phyloP scores from a whole-genome alignment of 495 filamentous ascomycete genomes.

The Geopyxis carbonaria region DNA sequence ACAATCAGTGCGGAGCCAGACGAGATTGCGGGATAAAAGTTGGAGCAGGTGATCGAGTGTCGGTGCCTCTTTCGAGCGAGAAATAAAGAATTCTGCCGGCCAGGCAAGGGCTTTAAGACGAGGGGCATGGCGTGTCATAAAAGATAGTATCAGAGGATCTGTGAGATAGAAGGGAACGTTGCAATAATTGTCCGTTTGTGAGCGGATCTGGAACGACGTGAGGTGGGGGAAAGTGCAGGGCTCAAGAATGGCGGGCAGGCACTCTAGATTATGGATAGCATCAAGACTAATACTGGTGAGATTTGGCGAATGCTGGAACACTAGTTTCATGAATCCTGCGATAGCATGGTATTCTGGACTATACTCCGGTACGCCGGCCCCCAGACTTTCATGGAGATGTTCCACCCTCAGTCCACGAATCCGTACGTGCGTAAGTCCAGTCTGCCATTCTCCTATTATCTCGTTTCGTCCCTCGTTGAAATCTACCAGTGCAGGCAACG shows the following conservation, averaged over 20 bases:
- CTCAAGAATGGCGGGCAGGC: neutral
- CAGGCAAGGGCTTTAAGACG: neutral
- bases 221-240: neutral
- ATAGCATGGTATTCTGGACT: neutral
- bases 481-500: neutral
- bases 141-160: neutral
- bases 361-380: neutral
- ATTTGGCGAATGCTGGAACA: neutral
- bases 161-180: neutral
- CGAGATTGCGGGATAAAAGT: neutral
- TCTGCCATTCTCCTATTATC: neutral
- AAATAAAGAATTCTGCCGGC: neutral
- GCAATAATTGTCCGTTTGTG: neutral
- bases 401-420: neutral
- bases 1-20: slow-evolving; percentile 1
- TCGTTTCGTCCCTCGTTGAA: neutral
- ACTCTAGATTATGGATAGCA: neutral
- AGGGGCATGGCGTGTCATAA: neutral
- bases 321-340: neutral
- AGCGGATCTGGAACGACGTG: neutral
- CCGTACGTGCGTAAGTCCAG: neutral
- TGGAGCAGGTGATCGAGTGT: neutral
- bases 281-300: neutral
- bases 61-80: neutral
- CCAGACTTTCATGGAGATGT: neutral